phyloP scores from a whole-genome alignment of 176 grass and related monocot species.

The Pontederia crassipes region DNA sequence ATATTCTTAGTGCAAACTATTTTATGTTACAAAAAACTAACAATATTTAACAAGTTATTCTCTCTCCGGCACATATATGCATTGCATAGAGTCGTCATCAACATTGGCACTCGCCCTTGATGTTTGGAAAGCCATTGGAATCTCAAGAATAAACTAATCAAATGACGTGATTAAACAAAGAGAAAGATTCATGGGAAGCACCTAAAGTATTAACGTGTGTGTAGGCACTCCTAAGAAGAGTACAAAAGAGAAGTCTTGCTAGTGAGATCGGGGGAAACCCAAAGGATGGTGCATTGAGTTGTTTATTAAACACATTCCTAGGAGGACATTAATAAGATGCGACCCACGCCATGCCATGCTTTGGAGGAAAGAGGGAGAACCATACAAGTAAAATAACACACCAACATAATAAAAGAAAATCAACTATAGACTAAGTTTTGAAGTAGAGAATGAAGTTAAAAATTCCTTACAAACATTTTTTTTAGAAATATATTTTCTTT shows the following conservation, averaged over 20 bases:
- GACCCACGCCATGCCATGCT: neutral
- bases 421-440: too few relatives aligned
- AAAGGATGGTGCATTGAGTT: neutral
- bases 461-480: too few relatives aligned
- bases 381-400: too few relatives aligned
- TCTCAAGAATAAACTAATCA: too few relatives aligned
- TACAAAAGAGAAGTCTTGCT: slow-evolving; percentile 9
- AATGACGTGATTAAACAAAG: slow-evolving; percentile 1
- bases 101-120: neutral
- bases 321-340: slow-evolving; percentile 8
- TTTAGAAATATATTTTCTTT: too few relatives aligned
- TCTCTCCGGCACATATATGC: neutral
- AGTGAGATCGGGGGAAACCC: slow-evolving; percentile 10
- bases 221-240: neutral
- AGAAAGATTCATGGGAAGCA: neutral
- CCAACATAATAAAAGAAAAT: too few relatives aligned
- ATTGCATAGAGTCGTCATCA: neutral
- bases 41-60: neutral
- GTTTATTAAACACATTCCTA: neutral
- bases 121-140: neutral
- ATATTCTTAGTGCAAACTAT: too few relatives aligned
- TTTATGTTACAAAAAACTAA: too few relatives aligned
- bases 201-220: neutral
- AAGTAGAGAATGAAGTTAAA: too few relatives aligned
- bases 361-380: neutral